Base-by-base conservation (phyloP, 306 rosid genomes). In the Castanopsis chinensis region DNA sequence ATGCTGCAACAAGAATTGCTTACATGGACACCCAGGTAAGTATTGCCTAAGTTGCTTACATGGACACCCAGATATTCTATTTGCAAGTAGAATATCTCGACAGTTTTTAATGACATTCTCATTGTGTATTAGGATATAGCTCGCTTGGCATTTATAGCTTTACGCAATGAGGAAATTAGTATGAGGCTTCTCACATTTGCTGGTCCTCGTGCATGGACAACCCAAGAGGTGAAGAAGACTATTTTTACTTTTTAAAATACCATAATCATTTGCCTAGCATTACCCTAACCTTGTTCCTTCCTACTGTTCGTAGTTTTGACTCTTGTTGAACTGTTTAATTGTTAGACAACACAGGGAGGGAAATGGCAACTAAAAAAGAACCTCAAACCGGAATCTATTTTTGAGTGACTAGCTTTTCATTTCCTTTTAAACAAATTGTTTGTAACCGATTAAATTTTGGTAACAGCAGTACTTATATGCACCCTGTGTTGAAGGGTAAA, bases 1-100 rank as follows among this genome's bases (percentile, higher is more conserved):
- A 92, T 74, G 99, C 98, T 67, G 97, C 99, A n/a, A 95, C 99
- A 75, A 83, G 98, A 87, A 95, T 95, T 75, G 97, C 98, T 68
- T 92, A 95, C 88, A 95, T 95, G 99, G 99, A 95, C 78, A 95
- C 98, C 43, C 99, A 92, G 94, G 97, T 94, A 25, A 30, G 12
- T 76, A 28, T 28, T 76, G 57, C 45, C 20, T 51, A 27, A 41
- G 49, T 19, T 41, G 4, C 52, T 81, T 41, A 7, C 27, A 23
- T n/a, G 55, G 43, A 37, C 43, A 6, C 43, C 43, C 43, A 37
- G 0, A 37, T 6, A 37, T 37, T 37, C 43, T 37, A 37, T 23
- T 27, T 45, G 5, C 10, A 27, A 33, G 13, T 14, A 35, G n/a
- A 4, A 72, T 20, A 32, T 78, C 15, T 14, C 61, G 8, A 63